Evolutionary conservation across 2,329 filamentous ascomycete genomes (phyloP).

Genomic region (Clarireedia homoeocarpa): DNA sequence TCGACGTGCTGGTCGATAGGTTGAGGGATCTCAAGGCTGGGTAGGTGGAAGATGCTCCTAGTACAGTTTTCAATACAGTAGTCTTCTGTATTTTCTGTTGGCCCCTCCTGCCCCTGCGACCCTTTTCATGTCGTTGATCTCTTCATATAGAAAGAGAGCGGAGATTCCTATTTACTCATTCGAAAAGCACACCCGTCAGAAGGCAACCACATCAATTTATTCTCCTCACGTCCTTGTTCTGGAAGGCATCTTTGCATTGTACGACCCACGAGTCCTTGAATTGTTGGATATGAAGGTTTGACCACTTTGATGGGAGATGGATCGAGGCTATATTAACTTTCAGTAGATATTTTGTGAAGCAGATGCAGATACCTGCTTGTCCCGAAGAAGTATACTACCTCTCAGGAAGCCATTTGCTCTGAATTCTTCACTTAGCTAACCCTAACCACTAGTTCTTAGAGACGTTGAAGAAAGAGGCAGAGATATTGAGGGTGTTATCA

Average conservation of each 20-base stretch:
- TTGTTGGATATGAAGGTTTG: slow-evolving; percentile 80
- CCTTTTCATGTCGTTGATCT: slow-evolving; percentile 1
- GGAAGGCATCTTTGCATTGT: slow-evolving; percentile 91
- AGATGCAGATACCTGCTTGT: slow-evolving; percentile 88
- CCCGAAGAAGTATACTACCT: slow-evolving; percentile 62
- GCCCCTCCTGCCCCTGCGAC: no score
- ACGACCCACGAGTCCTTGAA: slow-evolving; percentile 77
- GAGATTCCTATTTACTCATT: slow-evolving; percentile 96
- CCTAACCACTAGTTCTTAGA: slow-evolving; percentile 47
- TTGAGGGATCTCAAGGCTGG: slow-evolving; percentile 83
- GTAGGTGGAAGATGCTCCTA: slow-evolving; percentile 42
- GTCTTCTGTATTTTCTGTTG: neutral
- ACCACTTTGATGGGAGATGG: slow-evolving; percentile 1
- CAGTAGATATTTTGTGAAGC: slow-evolving; percentile 86
- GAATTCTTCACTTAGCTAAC: slow-evolving; percentile 4
- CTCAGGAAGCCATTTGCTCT: neutral
- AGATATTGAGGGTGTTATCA: slow-evolving; percentile 91
- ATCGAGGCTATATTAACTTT: slow-evolving; percentile 1
- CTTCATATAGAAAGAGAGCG: slow-evolving; percentile 59
- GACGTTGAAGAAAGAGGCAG: slow-evolving; percentile 85
- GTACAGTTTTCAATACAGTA: neutral
- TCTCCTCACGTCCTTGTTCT: slow-evolving; percentile 93
- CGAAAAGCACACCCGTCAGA: slow-evolving; percentile 73
- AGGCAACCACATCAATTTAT: slow-evolving; percentile 81
- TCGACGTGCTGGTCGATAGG: slow-evolving; percentile 75